These are phyloP conservation scores for Ophiostoma novo-ulmi DNA, from an alignment of 2,329 filamentous ascomycete species.

Conservation along the genomic window DNA sequence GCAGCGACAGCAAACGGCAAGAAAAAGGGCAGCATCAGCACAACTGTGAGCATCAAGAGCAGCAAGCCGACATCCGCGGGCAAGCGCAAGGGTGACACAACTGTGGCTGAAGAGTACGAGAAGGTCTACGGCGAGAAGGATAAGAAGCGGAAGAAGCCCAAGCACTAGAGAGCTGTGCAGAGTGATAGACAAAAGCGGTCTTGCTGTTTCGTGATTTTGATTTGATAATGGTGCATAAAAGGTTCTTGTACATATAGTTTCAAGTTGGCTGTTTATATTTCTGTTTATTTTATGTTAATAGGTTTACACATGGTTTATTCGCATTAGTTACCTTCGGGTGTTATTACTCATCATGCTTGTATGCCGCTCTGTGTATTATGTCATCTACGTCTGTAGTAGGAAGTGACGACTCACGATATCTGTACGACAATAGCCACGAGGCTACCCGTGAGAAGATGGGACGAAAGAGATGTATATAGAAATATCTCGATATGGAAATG, in stretches of 20 bases:
- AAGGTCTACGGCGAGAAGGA: constrained; percentile 49
- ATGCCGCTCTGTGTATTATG: neutral
- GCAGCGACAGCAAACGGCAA: constrained; percentile 42
- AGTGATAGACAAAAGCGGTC: neutral
- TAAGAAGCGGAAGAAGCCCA: constrained; percentile 39
- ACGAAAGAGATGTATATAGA: constrained; percentile 2
- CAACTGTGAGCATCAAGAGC: constrained; percentile 77
- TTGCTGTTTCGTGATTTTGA: neutral
- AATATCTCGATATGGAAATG: neutral
- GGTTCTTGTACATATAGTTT: constrained; percentile 19
- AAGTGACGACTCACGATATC: neutral
- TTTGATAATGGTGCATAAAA: constrained; percentile 12
- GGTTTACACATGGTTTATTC: constrained; percentile 1
- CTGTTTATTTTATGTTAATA: neutral
- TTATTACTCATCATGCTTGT: constrained; percentile 4
- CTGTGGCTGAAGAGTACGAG: constrained; percentile 59
- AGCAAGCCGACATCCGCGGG: constrained; percentile 46
- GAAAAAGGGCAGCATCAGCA: constrained; percentile 43
- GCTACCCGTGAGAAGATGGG: neutral
- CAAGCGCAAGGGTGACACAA: constrained; percentile 62
- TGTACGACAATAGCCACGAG: neutral
- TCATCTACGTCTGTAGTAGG: neutral
- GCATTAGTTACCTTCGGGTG: neutral
- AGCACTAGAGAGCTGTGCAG: constrained; percentile 31
- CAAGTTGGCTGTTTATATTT: constrained; percentile 13